Percentiles rank a stretch among this genome's conserved stretches.
phyloP scores from a whole-genome alignment of 257 asterid species.

The Voacanga thouarsii region DNA sequence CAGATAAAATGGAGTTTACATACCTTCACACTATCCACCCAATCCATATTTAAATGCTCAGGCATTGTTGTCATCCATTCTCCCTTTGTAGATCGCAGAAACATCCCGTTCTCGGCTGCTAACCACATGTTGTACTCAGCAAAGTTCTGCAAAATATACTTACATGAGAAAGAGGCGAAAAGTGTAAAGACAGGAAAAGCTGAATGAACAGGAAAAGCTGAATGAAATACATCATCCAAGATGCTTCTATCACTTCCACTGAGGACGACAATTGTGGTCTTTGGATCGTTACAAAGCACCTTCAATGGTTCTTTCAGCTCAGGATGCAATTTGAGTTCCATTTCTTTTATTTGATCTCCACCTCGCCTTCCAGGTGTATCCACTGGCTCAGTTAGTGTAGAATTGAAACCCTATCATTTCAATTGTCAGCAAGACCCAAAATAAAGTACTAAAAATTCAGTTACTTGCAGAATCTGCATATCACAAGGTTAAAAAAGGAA shows the following conservation, averaged over 20 bases:
- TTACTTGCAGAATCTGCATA: not conserved
- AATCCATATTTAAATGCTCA: constrained; percentile 90
- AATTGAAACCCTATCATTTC: constrained; percentile 74
- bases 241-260: constrained; percentile 84
- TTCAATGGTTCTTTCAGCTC: constrained; percentile 63
- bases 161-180: constrained; percentile 5
- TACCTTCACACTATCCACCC: constrained; percentile 95
- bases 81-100: constrained; percentile 76
- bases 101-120: constrained; percentile 99
- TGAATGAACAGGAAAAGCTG: constrained; percentile 12
- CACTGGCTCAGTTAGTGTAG: constrained; percentile 72
- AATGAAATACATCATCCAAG: constrained; percentile 65
- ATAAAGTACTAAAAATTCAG: not conserved
- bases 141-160: constrained; percentile 65
- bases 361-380: constrained; percentile 85
- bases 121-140: constrained; percentile 90
- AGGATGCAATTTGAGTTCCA: constrained; percentile 92
- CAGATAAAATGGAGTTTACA: constrained; percentile 14
- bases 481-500: constrained; percentile 2
- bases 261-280: constrained; percentile 81
- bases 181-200: constrained; percentile 4
- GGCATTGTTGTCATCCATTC: constrained; percentile 99
- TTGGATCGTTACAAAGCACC: constrained; percentile 71
- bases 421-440: not conserved
- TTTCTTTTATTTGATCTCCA: constrained; percentile 87